A percentile compares a stretch with the other conserved stretches of the same genome.
These are phyloP conservation scores for Craterostigma plantagineum DNA, from an alignment of 257 asterid species.

Conservation along the genomic window DNA sequence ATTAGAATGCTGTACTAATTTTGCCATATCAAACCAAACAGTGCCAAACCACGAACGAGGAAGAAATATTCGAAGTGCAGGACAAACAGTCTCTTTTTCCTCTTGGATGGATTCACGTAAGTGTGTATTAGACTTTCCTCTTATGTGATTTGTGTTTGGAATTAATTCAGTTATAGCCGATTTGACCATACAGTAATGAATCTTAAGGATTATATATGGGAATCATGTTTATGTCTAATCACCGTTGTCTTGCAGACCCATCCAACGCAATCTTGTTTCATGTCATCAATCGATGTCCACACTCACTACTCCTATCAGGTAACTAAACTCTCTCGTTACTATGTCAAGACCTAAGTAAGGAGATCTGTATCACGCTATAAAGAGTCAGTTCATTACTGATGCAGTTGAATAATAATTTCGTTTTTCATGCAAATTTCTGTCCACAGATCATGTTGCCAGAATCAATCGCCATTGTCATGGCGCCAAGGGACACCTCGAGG, in stretches of 20 bases:
- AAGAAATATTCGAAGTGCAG: slow-evolving; percentile 95
- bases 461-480: slow-evolving; percentile 94
- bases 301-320: slow-evolving; percentile 98
- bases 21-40: slow-evolving; percentile 15
- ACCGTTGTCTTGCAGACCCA: slow-evolving; percentile 64
- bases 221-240: slow-evolving; percentile 1
- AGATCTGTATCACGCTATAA: background rate
- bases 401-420: background rate
- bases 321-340: slow-evolving; percentile 10
- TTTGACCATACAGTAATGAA: background rate
- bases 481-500: slow-evolving; percentile 78
- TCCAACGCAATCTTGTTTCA: slow-evolving; percentile 96
- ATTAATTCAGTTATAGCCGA: no score
- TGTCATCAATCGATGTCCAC: slow-evolving; percentile 96
- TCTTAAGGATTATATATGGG: slow-evolving; percentile 8
- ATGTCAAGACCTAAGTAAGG: slow-evolving; percentile 2
- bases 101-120: slow-evolving; percentile 96
- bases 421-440: slow-evolving; percentile 10
- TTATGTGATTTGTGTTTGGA: no score
- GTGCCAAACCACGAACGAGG: slow-evolving; percentile 96
- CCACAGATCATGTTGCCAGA: slow-evolving; percentile 89
- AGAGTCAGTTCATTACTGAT: no score
- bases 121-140: no score
- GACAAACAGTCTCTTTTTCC: slow-evolving; percentile 82
- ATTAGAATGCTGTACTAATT: slow-evolving; percentile 10